These are phyloP conservation scores for Diphasiastrum complanatum DNA, from an alignment of 83 land plant genomes.

Conservation along the genomic window DNA sequence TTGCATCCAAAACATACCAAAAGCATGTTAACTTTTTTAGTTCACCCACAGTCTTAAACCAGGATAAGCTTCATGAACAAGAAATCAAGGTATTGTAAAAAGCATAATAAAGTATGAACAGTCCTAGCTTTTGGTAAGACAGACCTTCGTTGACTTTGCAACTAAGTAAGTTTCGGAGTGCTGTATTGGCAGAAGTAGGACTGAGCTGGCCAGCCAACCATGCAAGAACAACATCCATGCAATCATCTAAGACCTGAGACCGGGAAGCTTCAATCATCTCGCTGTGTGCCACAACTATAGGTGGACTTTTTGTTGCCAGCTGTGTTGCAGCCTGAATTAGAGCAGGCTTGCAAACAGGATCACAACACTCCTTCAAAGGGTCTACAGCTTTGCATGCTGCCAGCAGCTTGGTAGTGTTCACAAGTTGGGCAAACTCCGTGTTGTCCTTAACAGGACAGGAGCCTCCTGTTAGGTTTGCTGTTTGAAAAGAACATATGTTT, in stretches of 20 bases:
- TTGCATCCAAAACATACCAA: no score
- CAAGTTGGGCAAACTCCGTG: conserved; percentile 49
- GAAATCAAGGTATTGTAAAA: no score
- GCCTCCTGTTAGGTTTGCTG: conserved; percentile 72
- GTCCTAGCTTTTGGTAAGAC: no score
- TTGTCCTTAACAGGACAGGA: conserved; percentile 73
- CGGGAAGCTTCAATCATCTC: conserved; percentile 15
- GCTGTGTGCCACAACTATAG: conserved; percentile 11
- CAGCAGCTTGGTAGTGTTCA: conserved; percentile 62
- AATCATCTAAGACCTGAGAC: conserved; percentile 55
- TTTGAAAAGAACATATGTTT: conserved; percentile 51
- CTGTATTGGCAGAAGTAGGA: conserved; percentile 56
- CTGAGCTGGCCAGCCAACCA: conserved; percentile 71
- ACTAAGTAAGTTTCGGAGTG: conserved; percentile 66
- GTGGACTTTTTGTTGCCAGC: conserved; percentile 32
- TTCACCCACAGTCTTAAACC: no score
- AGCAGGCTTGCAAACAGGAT: conserved; percentile 65
- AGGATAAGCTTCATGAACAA: no score
- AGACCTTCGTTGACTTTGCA: conserved; percentile 95
- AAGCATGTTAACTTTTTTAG: no score
- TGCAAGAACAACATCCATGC: conserved; percentile 77
- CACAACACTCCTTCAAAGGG: conserved; percentile 83
- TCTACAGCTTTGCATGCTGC: conserved; percentile 74
- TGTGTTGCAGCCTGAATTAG: conserved; percentile 58
- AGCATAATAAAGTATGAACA: no score